Evolutionary conservation across 139 green algal genomes (phyloP).

Genomic region (Zygnema circumcarinatum): DNA sequence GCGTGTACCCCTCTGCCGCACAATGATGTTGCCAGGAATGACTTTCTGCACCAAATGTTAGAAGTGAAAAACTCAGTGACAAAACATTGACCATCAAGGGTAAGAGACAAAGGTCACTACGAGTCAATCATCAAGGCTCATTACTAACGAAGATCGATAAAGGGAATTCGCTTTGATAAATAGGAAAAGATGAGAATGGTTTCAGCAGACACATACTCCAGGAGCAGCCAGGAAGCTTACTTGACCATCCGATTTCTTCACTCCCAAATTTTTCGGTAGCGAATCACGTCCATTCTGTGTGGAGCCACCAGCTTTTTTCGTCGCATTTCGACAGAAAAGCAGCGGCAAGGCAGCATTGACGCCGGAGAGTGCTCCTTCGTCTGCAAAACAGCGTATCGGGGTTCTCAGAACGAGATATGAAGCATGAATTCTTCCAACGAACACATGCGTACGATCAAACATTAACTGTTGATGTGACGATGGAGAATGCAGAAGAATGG

Average conservation of each 20-base stretch:
- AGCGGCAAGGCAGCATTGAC: background rate
- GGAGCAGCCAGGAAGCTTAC: slow-evolving; percentile 19
- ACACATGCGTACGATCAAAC: too few relatives aligned
- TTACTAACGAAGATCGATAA: too few relatives aligned
- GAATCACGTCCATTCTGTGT: slow-evolving; percentile 85
- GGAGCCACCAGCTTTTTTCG: slow-evolving; percentile 83
- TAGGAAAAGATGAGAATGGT: too few relatives aligned
- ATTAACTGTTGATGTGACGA: too few relatives aligned
- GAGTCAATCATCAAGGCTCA: background rate
- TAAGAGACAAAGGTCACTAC: background rate
- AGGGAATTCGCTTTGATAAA: too few relatives aligned
- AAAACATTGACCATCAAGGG: background rate
- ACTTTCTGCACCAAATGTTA: slow-evolving; percentile 46
- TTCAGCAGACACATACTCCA: too few relatives aligned
- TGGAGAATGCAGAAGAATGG: too few relatives aligned
- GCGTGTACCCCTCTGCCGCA: slow-evolving; percentile 88
- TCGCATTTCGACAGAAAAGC: slow-evolving; percentile 61
- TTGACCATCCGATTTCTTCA: slow-evolving; percentile 87
- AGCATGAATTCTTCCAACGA: too few relatives aligned
- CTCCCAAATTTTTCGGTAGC: slow-evolving; percentile 85
- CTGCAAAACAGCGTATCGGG: background rate
- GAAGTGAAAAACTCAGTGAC: background rate
- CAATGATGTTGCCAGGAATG: slow-evolving; percentile 89
- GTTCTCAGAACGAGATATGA: too few relatives aligned
- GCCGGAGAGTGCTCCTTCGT: background rate